Percentiles rank a stretch among this genome's conserved stretches.
These are phyloP conservation scores for Forsythia viridissima DNA, from an alignment of 257 asterid species.

Conservation along the genomic window DNA sequence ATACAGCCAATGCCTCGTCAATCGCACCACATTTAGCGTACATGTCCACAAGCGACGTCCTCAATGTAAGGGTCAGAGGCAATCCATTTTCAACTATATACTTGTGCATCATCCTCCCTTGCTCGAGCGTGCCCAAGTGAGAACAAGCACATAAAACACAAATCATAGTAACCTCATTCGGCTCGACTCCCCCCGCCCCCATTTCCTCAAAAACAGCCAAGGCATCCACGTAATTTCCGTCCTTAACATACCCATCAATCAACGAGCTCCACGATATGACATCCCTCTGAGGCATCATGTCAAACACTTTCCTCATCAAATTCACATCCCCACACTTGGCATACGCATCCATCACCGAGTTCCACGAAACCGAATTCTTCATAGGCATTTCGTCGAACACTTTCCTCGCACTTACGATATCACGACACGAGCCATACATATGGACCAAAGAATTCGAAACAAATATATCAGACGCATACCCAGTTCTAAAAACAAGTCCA, in stretches of 20 bases:
- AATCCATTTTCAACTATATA: slow-evolving; percentile 44
- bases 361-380: slow-evolving; percentile 70
- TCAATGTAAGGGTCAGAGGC: slow-evolving; percentile 50
- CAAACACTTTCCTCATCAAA: slow-evolving; percentile 58
- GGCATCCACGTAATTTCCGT: slow-evolving; percentile 47
- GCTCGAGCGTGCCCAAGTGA: slow-evolving; percentile 74
- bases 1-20: slow-evolving; percentile 55
- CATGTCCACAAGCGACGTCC: slow-evolving; percentile 76
- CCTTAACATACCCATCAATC: slow-evolving; percentile 79
- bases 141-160: slow-evolving; percentile 74
- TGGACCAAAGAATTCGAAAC: slow-evolving; percentile 70
- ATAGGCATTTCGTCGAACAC: slow-evolving; percentile 69
- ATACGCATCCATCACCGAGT: slow-evolving; percentile 69
- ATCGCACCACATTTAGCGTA: slow-evolving; percentile 81
- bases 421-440: slow-evolving; percentile 59
- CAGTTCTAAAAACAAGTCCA: slow-evolving; percentile 43
- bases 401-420: slow-evolving; percentile 40
- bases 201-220: slow-evolving; percentile 47
- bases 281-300: slow-evolving; percentile 59
- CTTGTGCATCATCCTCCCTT: slow-evolving; percentile 58
- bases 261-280: slow-evolving; percentile 89
- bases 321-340: slow-evolving; percentile 64
- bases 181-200: slow-evolving; percentile 39
- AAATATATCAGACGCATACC: slow-evolving; percentile 45
- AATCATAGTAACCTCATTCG: slow-evolving; percentile 80